Base-by-base conservation (phyloP, 1,139 yeast species). In the Kodamaea plutei region DNA sequence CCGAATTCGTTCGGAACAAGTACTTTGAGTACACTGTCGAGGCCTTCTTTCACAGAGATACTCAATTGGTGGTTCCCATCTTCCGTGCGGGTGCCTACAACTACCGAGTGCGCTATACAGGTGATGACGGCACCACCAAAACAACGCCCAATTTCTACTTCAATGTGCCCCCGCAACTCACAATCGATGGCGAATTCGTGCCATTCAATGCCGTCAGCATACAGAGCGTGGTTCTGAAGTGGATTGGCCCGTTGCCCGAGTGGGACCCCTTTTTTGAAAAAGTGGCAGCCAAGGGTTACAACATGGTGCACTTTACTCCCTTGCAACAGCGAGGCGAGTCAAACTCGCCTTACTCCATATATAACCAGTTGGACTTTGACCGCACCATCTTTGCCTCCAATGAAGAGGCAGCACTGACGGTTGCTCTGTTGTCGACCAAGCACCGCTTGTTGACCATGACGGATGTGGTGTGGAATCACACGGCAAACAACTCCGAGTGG, bases 261-360 rank as follows among this genome's bases (percentile, higher is more conserved):
- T 91, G 97, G 97, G 75, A 76, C 36, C 52, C 61, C 1, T 63
- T 84, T 37, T 82, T 91, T 37, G 51, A 56, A 4, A 71, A 73
- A 30, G 73, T 91, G 26, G 61, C 79, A 11, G 54, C 58, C 7
- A 91, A 91, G 56, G 91, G 93, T 12, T 91, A 89, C 64, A 91
- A 91, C 55, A 85, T 89, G 96, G 65, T 91, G 28, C 98, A 91
- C 61, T 91, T 91, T 54, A 88, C 97, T 2, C 98, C 98, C 0
- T 66, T 91, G 41, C 96, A 89, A 56, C 63, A 79, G 41, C 70
- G 97, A 30, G 98, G 98, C 16, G 80, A 71, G 35, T 84, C 95
- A 1, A 74, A 89, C 53, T 88, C 96, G 6, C 97, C 98, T 0
- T 91, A 89, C 51, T 84, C 96, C 4, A 84, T 91, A 32, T 82